A percentile compares a stretch with the other conserved stretches of the same genome.
Conservation (phyloP, 305 asterid genomes). For the Vinca major region DNA sequence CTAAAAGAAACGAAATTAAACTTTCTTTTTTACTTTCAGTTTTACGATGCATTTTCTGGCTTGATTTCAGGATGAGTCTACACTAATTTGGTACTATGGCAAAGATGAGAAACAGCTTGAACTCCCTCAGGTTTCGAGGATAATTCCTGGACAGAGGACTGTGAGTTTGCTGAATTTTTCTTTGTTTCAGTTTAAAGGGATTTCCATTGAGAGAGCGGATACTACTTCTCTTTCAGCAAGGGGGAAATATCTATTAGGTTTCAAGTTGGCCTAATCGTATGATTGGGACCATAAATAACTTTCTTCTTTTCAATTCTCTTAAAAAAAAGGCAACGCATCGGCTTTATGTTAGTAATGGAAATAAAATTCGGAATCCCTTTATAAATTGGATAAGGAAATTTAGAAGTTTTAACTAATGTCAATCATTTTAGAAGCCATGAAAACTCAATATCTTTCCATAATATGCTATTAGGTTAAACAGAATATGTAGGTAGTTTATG, state of each 20-base stretch:
- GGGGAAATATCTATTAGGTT: neutral
- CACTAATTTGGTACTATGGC: slow-evolving; percentile 77
- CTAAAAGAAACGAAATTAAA: neutral
- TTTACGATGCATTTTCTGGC: slow-evolving; percentile 14
- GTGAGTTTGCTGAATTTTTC: slow-evolving; percentile 42
- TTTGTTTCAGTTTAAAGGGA: neutral
- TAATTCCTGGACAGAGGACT: slow-evolving; percentile 93
- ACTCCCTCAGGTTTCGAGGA: slow-evolving; percentile 55
- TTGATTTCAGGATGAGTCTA: slow-evolving; percentile 68
- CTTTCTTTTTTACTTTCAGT: slow-evolving; percentile 3
- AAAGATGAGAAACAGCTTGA: slow-evolving; percentile 81
- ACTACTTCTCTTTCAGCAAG: neutral
- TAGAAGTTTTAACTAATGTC: neutral
- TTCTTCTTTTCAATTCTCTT: neutral
- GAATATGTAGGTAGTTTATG: neutral
- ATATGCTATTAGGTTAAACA: neutral
- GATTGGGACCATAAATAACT: neutral
- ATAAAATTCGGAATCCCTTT: neutral
- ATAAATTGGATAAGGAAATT: neutral
- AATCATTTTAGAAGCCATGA: neutral
- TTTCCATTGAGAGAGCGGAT: neutral
- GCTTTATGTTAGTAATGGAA: neutral
- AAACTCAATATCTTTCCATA: neutral
- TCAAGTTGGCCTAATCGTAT: neutral
- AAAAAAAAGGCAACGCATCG: neutral